phyloP scores from a whole-genome alignment of 192 early-diverging fungal genomes.

The Gaertneriomyces sp. region DNA sequence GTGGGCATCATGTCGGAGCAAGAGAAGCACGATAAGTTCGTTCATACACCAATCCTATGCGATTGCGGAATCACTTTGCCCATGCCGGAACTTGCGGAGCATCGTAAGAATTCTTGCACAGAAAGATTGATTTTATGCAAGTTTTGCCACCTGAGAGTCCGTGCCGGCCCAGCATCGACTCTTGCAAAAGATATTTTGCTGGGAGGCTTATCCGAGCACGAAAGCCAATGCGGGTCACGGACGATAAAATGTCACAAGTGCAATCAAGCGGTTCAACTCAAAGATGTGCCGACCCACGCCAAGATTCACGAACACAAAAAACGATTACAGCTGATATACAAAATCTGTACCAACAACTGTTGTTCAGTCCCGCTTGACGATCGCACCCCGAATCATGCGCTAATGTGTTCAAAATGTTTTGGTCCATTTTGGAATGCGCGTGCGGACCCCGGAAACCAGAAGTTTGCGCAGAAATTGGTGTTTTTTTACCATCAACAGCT shows the following conservation, averaged over 20 bases:
- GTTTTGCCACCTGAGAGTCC: slow-evolving; percentile 72
- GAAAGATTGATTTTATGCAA: slow-evolving; percentile 75
- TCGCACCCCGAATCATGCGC: slow-evolving; percentile 44
- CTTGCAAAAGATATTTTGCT: slow-evolving; percentile 62
- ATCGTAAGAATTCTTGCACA: slow-evolving; percentile 66
- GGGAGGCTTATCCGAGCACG: slow-evolving; percentile 60
- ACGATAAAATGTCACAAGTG: slow-evolving; percentile 83
- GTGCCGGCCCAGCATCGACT: slow-evolving; percentile 55
- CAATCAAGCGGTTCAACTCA: slow-evolving; percentile 64
- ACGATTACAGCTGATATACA: slow-evolving; percentile 48
- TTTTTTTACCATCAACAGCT: slow-evolving; percentile 71
- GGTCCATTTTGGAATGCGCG: slow-evolving; percentile 74
- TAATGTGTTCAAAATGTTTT: slow-evolving; percentile 77
- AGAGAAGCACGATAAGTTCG: slow-evolving; percentile 66
- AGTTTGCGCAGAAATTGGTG: slow-evolving; percentile 69
- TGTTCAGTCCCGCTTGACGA: slow-evolving; percentile 56
- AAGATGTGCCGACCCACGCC: slow-evolving; percentile 73
- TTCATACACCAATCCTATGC: slow-evolving; percentile 61
- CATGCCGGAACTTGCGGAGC: slow-evolving; percentile 57
- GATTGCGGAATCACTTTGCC: slow-evolving; percentile 46
- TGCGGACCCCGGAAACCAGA: slow-evolving; percentile 72
- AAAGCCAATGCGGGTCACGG: slow-evolving; percentile 78
- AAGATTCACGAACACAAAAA: slow-evolving; percentile 65
- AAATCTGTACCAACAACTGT: slow-evolving; percentile 68
- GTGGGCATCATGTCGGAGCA: slow-evolving; percentile 46